Evolutionary conservation across 345 rosid genomes (phyloP).

Genomic region (Cardamine resedifolia): DNA sequence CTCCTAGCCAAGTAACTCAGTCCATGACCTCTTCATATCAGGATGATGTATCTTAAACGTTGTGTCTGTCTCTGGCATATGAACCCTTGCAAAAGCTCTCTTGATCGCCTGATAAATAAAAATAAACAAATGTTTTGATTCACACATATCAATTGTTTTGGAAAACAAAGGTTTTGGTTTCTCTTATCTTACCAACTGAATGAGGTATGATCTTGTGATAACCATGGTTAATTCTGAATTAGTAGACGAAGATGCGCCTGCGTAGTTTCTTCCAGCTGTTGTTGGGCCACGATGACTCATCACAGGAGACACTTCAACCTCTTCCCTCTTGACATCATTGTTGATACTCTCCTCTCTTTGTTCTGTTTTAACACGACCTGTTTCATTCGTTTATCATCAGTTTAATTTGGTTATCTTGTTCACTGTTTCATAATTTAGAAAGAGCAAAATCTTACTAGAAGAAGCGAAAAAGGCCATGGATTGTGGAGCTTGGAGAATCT

Average conservation of each 20-base stretch:
- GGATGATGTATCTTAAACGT: neutral
- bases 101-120: neutral
- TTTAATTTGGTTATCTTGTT: neutral
- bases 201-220: neutral
- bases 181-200: neutral
- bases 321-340: neutral
- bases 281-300: neutral
- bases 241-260: neutral
- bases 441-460: neutral
- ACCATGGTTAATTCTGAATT: neutral
- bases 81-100: neutral
- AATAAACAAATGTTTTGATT: neutral
- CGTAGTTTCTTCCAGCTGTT: neutral
- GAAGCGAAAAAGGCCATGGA: neutral
- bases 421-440: neutral
- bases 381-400: neutral
- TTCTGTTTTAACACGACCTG: neutral
- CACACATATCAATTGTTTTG: neutral
- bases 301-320: neutral
- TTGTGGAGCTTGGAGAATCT: neutral
- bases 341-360: neutral
- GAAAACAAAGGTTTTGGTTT: neutral
- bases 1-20: neutral
- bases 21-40: neutral
- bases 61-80: neutral